Base-by-base conservation (phyloP, 352 stramenopile species). In the Albugo laibachii region DNA sequence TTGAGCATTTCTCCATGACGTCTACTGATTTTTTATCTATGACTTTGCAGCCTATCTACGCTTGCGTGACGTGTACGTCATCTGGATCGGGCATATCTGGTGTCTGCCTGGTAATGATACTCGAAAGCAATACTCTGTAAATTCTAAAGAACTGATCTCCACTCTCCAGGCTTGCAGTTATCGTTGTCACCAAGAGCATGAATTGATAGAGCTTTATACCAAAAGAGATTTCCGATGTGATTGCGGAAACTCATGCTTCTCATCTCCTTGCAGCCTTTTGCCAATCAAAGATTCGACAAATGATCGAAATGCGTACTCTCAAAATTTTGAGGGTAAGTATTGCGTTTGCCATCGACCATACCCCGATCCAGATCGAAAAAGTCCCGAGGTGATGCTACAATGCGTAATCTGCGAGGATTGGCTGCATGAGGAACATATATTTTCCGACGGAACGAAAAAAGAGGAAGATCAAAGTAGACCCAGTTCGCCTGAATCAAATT, bases 121-220 rank as follows among this genome's bases (percentile, higher is more conserved):
- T 18, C n/a, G 13, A 21, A 14, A 13, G 40, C 10, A 15, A 2
- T 42, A 19, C 12, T 18, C 8, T 20, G 14, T 11, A 12, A 21
- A 18, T 27, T 46, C 20, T 44, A 16, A n/a, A 15, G 41, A 16
- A 14, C 47, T 16, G 12, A 21, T 45, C 14, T 47, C 18, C 19
- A 16, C 39, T 14, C 19, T 5, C 20, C 40, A 66, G 59, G 72
- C 72, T 5, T 84, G 72, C 49, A 84, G 66, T 18, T 82, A 80
- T 56, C 72, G 65, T 45, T 84, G 72, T 52, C 72, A 84, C 50
- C 63, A 63, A 19, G 68, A 80, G 44, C 72, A 84, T 52, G 67
- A 82, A n/a, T 62, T 84, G 40, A 55, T 84, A 34, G 72, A 84
- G 57, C 61, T 84, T n/a, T 84, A 84, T 57, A 84, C 72, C 10